Evolutionary conservation across 805 yeast species (phyloP), one percentile per base, ranked within the genome.

Genomic region (Lachancea kluyveri): DNA sequence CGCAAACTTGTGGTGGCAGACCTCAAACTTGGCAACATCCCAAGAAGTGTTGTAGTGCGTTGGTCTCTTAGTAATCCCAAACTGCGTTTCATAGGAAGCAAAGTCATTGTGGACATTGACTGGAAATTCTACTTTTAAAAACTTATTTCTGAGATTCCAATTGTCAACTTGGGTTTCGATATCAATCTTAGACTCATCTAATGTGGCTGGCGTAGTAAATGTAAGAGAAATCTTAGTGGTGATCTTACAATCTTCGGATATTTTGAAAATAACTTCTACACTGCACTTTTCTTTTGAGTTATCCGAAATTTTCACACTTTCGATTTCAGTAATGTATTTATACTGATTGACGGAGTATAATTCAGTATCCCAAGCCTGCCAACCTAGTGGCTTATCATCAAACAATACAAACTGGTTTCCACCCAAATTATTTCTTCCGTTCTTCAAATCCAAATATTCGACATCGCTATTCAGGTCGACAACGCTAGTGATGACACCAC

Each of bases 281-380:
- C 87, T 68, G 2, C 81, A 72, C 35, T 74, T 70, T 28, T 80
- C 62, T 19, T 80, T 78, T 0, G 67, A 43, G 0, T 62, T 59
- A 17, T 55, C 59, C 15, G 67, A 63, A 9, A 65, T 55, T 4
- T 42, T 37, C 19, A 64, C 57, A 5, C 48, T 48, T 21, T 55
- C 48, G 7, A 50, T 33, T n/a, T 45, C 42, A 4, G 49, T 46
- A 17, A 79, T 55, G 42, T 76, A 74, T 33, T 63, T 64, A 51
- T 70, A 75, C 50, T 80, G 86, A 46, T 80, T 85, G 36, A 85
- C 70, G 1, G 95, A 83, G 52, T 74, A 92, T 37, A 87, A 68
- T 54, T 90, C 98, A 0, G 97, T 90, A 54, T 90, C 98, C 98
- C 98, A 90, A 2, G 97, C 97, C 26, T 86, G 95, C 77, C 78